Conservation (phyloP, 1,284 basidiomycete genomes). For the Ustilago shanxiensis region DNA sequence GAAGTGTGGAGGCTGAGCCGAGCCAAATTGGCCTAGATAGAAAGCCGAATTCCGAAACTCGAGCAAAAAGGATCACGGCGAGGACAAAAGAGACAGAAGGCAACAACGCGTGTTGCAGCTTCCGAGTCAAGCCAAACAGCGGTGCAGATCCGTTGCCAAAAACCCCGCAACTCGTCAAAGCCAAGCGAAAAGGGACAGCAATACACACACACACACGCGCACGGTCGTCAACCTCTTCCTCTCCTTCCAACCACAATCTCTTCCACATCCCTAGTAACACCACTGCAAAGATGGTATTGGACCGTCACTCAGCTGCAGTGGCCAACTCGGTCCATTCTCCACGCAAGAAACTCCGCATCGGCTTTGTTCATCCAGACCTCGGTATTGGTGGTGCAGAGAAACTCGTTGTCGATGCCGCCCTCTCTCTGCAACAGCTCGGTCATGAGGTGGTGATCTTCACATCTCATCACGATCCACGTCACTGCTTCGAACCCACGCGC, state of each 20-base stretch:
- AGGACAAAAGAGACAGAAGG: neutral
- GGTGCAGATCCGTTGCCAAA: neutral
- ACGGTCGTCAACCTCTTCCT: neutral
- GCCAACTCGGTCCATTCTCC: constrained; percentile 52
- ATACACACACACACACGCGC: neutral
- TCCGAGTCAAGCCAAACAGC: neutral
- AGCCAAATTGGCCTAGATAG: neutral
- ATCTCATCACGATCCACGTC: constrained; percentile 84
- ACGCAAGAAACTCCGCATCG: constrained; percentile 73
- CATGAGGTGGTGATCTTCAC: constrained; percentile 94
- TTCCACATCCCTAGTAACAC: too few relatives aligned
- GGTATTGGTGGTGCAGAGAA: constrained; percentile 98
- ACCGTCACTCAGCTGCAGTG: constrained; percentile 47
- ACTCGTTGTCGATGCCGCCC: constrained; percentile 93
- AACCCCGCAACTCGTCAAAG: neutral
- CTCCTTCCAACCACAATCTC: neutral
- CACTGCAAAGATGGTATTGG: constrained; percentile 25
- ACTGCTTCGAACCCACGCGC: constrained; percentile 66
- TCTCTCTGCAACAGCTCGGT: constrained; percentile 85
- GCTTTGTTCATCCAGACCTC: constrained; percentile 93
- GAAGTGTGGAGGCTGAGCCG: constrained; percentile 30
- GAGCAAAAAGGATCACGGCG: too few relatives aligned
- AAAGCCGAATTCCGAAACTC: constrained; percentile 23
- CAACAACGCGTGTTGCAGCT: constrained; percentile 15
- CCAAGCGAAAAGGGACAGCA: too few relatives aligned